phyloP scores from a whole-genome alignment of 352 stramenopile species.

The Pythium periplocum region DNA sequence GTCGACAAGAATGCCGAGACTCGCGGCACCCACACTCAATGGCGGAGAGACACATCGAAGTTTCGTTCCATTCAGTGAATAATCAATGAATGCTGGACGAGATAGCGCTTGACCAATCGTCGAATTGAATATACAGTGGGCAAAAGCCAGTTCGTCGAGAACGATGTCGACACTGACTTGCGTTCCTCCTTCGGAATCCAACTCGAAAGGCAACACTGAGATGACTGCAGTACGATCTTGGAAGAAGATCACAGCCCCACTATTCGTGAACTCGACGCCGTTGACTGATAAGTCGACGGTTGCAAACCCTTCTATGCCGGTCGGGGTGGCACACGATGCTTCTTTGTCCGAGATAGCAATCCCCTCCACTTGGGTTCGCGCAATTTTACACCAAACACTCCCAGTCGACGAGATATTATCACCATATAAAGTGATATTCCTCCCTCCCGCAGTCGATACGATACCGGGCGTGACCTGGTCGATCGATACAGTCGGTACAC shows the following conservation, averaged over 20 bases:
- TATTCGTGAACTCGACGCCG: constrained; percentile 11
- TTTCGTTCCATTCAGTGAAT: not conserved
- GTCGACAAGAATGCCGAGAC: not conserved
- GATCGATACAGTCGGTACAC: too few species aligned
- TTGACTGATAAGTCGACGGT: constrained; percentile 14
- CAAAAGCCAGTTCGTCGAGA: not conserved
- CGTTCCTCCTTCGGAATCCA: constrained; percentile 8
- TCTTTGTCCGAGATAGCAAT: not conserved
- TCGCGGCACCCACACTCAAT: not conserved
- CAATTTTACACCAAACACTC: constrained; percentile 8
- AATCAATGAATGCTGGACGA: not conserved
- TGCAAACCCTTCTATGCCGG: constrained; percentile 9
- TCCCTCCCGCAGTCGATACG: not conserved
- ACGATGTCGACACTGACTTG: constrained; percentile 3
- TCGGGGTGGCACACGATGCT: constrained; percentile 7
- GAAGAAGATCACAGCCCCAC: constrained; percentile 4
- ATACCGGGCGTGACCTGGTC: not conserved
- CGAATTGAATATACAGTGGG: not conserved
- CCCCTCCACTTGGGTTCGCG: not conserved
- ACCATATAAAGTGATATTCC: not conserved
- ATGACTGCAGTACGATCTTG: constrained; percentile 9
- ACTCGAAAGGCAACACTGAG: not conserved
- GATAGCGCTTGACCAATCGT: not conserved
- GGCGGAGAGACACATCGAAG: not conserved
- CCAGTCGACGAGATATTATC: not conserved